Percentiles rank a stretch among this genome's conserved stretches.
These are phyloP conservation scores for Colletotrichum australisinense DNA, from an alignment of 2,329 filamentous ascomycete genomes.

Conservation along the genomic window DNA sequence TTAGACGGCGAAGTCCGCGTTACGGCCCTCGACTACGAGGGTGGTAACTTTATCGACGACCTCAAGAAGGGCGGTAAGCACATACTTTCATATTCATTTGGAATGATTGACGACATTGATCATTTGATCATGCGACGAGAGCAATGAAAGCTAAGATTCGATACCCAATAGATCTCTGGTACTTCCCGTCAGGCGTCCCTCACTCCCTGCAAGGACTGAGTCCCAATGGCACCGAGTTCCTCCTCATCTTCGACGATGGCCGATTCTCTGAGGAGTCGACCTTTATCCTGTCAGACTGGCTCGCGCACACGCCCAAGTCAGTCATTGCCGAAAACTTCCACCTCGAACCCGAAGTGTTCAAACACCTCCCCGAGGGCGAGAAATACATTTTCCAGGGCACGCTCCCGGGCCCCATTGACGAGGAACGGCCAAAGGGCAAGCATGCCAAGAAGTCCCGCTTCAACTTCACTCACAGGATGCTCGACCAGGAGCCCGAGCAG, in stretches of 20 bases:
- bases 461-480: slow-evolving; percentile 78
- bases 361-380: slow-evolving; percentile 72
- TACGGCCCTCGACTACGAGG: slow-evolving; percentile 79
- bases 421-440: slow-evolving; percentile 72
- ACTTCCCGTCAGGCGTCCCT: slow-evolving; percentile 81
- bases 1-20: slow-evolving; percentile 77
- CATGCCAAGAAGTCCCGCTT: slow-evolving; percentile 74
- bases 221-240: slow-evolving; percentile 45
- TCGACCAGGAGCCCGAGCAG: slow-evolving; percentile 74
- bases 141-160: not conserved
- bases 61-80: slow-evolving; percentile 68
- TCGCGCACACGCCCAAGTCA: slow-evolving; percentile 77
- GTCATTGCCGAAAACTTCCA: slow-evolving; percentile 83
- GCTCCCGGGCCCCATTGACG: slow-evolving; percentile 70
- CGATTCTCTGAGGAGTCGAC: slow-evolving; percentile 72
- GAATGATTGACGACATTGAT: not conserved
- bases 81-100: too few relatives aligned
- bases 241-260: slow-evolving; percentile 61
- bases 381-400: slow-evolving; percentile 84
- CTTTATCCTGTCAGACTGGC: slow-evolving; percentile 79
- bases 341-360: slow-evolving; percentile 76
- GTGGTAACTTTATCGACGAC: slow-evolving; percentile 82
- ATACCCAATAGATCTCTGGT: slow-evolving; percentile 73
- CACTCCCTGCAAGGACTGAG: slow-evolving; percentile 71
- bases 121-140: not conserved